Percentiles rank a stretch among this genome's conserved stretches.
Evolutionary conservation across 2,329 filamentous ascomycete genomes (phyloP).

Genomic region (Alternaria arbusti): DNA sequence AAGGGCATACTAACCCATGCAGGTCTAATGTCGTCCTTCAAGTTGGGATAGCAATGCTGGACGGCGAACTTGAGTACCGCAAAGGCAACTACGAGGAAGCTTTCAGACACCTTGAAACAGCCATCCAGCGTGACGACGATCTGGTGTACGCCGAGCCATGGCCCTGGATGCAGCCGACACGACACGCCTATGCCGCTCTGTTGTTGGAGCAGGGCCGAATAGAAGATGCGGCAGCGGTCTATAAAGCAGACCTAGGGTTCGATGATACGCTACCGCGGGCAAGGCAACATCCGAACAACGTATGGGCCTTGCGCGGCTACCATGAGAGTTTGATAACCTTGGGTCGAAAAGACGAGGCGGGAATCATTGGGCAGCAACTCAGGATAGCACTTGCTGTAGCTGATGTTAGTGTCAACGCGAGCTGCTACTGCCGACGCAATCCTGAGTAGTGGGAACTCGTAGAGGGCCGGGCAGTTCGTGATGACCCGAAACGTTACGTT

Average conservation of each 20-base stretch:
- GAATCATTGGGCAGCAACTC: slow-evolving; percentile 58
- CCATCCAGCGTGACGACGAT: slow-evolving; percentile 66
- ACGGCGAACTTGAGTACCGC: slow-evolving; percentile 77
- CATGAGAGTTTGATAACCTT: slow-evolving; percentile 70
- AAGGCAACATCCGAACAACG: slow-evolving; percentile 72
- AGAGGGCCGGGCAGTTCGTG: not conserved
- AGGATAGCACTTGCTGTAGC: slow-evolving; percentile 61
- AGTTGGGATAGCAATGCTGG: slow-evolving; percentile 68
- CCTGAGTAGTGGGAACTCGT: slow-evolving; percentile 4
- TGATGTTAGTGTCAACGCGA: slow-evolving; percentile 64
- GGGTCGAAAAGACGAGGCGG: slow-evolving; percentile 57
- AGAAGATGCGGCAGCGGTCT: slow-evolving; percentile 47
- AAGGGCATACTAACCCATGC: not conserved
- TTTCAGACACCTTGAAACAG: slow-evolving; percentile 64
- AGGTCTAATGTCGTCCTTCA: slow-evolving; percentile 65
- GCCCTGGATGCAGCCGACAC: slow-evolving; percentile 79
- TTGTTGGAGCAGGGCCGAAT: slow-evolving; percentile 68
- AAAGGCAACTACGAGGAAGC: slow-evolving; percentile 63
- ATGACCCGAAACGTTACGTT: not conserved
- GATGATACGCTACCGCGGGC: slow-evolving; percentile 65
- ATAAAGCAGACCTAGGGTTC: slow-evolving; percentile 51
- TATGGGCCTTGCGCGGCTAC: slow-evolving; percentile 77
- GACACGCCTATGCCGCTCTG: slow-evolving; percentile 74
- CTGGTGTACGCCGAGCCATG: slow-evolving; percentile 77
- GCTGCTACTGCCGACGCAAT: slow-evolving; percentile 61